These are phyloP conservation scores for Ophiostoma sp. DNA, from an alignment of 2,329 filamentous ascomycete species.

Conservation along the genomic window DNA sequence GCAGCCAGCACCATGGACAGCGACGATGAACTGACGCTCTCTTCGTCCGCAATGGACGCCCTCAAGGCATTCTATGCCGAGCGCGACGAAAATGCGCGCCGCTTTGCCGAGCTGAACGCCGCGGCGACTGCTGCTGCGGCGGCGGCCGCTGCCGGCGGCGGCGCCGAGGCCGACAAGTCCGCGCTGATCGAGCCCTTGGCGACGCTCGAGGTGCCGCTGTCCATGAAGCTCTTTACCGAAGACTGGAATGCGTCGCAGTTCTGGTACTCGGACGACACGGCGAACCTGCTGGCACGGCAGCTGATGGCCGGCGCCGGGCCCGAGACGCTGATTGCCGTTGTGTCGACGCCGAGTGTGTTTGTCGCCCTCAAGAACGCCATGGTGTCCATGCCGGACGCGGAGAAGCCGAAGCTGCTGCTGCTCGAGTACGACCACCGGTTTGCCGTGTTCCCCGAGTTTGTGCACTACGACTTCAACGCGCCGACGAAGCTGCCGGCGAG, in stretches of 20 bases:
- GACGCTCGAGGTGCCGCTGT: slow-evolving; percentile 32
- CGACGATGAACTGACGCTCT: slow-evolving; percentile 57
- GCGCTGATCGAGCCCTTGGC: neutral
- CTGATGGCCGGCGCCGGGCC: slow-evolving; percentile 57
- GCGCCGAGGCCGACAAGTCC: slow-evolving; percentile 31
- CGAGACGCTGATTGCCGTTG: slow-evolving; percentile 55
- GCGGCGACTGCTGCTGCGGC: slow-evolving; percentile 50
- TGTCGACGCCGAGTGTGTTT: slow-evolving; percentile 73
- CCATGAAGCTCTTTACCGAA: slow-evolving; percentile 68
- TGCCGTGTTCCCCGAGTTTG: slow-evolving; percentile 63
- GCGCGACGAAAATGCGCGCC: slow-evolving; percentile 58
- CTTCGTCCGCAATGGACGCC: slow-evolving; percentile 60
- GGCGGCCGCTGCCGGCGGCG: neutral
- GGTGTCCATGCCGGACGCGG: slow-evolving; percentile 16
- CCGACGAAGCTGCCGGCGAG: slow-evolving; percentile 59
- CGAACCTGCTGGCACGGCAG: slow-evolving; percentile 55
- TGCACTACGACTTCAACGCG: slow-evolving; percentile 66
- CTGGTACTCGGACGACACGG: slow-evolving; percentile 73
- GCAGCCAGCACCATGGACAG: slow-evolving; percentile 28
- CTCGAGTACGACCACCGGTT: slow-evolving; percentile 73
- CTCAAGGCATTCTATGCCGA: slow-evolving; percentile 70
- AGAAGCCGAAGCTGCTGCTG: slow-evolving; percentile 53
- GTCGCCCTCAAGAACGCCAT: slow-evolving; percentile 62
- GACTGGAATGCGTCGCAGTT: slow-evolving; percentile 83
- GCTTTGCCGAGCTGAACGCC: slow-evolving; percentile 62